phyloP scores from a whole-genome alignment of 768 basidiomycete species.

The Lactarius akahatsu region DNA sequence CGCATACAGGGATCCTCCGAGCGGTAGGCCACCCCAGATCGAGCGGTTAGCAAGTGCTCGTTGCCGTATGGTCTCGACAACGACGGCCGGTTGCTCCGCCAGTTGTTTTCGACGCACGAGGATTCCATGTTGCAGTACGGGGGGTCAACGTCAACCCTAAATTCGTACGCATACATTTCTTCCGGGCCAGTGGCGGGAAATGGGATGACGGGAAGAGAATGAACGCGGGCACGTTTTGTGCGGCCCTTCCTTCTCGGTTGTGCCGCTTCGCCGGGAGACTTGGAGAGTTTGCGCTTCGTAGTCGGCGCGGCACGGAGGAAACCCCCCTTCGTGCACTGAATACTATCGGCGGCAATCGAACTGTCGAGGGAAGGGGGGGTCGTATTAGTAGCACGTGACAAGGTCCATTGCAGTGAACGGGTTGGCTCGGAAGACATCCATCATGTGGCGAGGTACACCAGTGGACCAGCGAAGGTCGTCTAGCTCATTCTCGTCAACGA shows the following conservation, averaged over 20 bases:
- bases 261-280: slow-evolving; percentile 6
- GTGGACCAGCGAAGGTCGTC: slow-evolving; percentile 22
- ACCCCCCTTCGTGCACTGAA: neutral
- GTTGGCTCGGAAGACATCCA: slow-evolving; percentile 29
- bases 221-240: slow-evolving; percentile 23
- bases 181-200: slow-evolving; percentile 28
- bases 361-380: slow-evolving; percentile 8
- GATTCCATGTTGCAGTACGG: neutral
- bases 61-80: neutral
- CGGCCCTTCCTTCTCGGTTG: slow-evolving; percentile 22
- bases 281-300: slow-evolving; percentile 15
- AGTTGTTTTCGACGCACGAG: neutral
- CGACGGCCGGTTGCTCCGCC: slow-evolving; percentile 3
- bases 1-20: slow-evolving; percentile 12
- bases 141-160: slow-evolving; percentile 20
- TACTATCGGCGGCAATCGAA: neutral
- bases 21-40: neutral
- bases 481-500: slow-evolving; percentile 9
- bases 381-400: neutral
- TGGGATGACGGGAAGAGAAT: slow-evolving; percentile 17
- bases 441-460: slow-evolving; percentile 27
- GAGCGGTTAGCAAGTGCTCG: slow-evolving; percentile 7
- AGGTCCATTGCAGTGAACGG: slow-evolving; percentile 15
- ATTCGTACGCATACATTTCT: slow-evolving; percentile 30
- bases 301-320: neutral